phyloP scores from a whole-genome alignment of 345 rosid genomes.

The Bruguiera sexangula region DNA sequence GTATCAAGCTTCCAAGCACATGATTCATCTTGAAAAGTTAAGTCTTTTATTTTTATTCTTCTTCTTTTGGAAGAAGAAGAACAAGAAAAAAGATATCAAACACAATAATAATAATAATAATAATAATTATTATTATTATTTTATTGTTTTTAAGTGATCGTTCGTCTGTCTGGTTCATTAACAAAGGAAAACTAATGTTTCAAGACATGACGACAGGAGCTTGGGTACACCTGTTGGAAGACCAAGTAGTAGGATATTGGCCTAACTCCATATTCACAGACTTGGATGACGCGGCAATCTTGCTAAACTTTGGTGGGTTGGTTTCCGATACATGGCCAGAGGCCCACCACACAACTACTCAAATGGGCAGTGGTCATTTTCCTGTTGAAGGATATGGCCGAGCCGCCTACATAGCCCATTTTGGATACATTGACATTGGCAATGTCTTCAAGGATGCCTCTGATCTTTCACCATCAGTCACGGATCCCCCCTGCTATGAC shows the following conservation, averaged over 20 bases:
- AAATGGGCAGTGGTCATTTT: constrained; percentile 23
- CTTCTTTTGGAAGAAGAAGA: too few relatives aligned
- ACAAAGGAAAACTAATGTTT: neutral
- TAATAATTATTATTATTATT: too few relatives aligned
- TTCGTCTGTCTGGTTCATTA: neutral
- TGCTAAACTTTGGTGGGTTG: constrained; percentile 14
- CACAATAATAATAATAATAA: too few relatives aligned
- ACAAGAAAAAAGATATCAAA: too few relatives aligned
- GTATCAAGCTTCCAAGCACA: too few relatives aligned
- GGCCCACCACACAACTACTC: constrained; percentile 6
- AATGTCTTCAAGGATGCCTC: constrained; percentile 1
- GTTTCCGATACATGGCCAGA: neutral
- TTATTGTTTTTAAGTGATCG: too few relatives aligned
- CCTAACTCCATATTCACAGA: constrained; percentile 5
- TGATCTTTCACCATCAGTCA: neutral
- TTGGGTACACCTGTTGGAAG: constrained; percentile 6
- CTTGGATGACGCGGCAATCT: neutral
- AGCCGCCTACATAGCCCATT: neutral
- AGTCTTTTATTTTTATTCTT: too few relatives aligned
- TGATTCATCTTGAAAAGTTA: too few relatives aligned
- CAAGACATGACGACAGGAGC: constrained; percentile 7
- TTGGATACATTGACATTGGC: neutral
- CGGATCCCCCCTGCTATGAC: constrained; percentile 9
- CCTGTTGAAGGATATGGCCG: constrained; percentile 5
- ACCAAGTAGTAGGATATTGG: constrained; percentile 12